phyloP scores from a whole-genome alignment of 1,139 yeast genomes.

The Debaryomyces sp. region DNA sequence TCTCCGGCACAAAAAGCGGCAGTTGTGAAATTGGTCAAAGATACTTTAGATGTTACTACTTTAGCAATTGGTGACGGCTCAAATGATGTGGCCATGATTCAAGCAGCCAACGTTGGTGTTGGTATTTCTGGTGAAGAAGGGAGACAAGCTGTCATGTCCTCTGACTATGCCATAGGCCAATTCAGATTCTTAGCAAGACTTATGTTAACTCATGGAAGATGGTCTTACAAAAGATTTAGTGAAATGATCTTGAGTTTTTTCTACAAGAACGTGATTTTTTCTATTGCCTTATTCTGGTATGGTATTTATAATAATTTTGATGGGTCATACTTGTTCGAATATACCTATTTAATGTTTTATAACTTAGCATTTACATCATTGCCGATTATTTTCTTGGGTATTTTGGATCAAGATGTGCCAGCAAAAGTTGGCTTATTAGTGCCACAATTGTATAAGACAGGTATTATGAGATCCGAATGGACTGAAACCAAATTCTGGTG shows the following conservation, averaged over 20 bases:
- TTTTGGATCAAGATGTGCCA: slow-evolving; percentile 90
- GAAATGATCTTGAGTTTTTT: slow-evolving; percentile 96
- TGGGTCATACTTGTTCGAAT: slow-evolving; percentile 90
- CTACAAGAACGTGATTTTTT: slow-evolving; percentile 88
- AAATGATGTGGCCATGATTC: slow-evolving; percentile 98
- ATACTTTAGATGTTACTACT: slow-evolving; percentile 74
- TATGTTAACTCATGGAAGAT: slow-evolving; percentile 89
- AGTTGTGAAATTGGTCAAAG: slow-evolving; percentile 89
- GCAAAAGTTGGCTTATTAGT: slow-evolving; percentile 80
- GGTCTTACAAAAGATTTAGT: slow-evolving; percentile 89
- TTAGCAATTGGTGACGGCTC: slow-evolving; percentile 99
- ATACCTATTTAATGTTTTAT: slow-evolving; percentile 88
- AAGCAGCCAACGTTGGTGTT: slow-evolving; percentile 98
- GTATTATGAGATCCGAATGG: slow-evolving; percentile 85
- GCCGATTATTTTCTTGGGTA: slow-evolving; percentile 88
- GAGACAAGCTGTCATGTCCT: slow-evolving; percentile 96
- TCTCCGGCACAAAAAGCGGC: slow-evolving; percentile 97
- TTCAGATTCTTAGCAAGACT: slow-evolving; percentile 81
- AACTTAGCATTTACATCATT: slow-evolving; percentile 93
- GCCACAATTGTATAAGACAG: slow-evolving; percentile 88
- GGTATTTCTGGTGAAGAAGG: slow-evolving; percentile 99
- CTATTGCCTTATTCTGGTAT: slow-evolving; percentile 90
- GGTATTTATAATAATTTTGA: slow-evolving; percentile 85
- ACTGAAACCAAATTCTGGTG: slow-evolving; percentile 75
- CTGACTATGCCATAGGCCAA: slow-evolving; percentile 96